A percentile compares a stretch with the other conserved stretches of the same genome.
These are phyloP conservation scores for Suillus clintonianus DNA, from an alignment of 768 basidiomycete species.

Conservation along the genomic window DNA sequence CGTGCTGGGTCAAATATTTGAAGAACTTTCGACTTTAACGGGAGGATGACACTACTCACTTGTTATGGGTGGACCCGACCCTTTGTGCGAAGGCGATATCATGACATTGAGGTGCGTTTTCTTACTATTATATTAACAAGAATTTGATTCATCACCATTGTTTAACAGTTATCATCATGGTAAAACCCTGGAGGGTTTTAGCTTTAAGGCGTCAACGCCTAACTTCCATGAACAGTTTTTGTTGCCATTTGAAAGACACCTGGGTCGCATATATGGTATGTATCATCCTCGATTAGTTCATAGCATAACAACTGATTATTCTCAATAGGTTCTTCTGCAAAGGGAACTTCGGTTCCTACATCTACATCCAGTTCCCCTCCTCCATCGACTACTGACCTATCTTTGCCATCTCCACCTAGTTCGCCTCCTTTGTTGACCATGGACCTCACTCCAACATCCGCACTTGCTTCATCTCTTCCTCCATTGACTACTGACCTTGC, in stretches of 20 bases:
- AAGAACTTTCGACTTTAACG: not conserved
- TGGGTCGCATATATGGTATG: not conserved
- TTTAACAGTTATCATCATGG: not conserved
- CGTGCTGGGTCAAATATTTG: not conserved
- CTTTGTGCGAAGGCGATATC: not conserved
- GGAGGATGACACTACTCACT: not conserved
- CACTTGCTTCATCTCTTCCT: too few species aligned
- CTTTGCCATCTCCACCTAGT: not conserved
- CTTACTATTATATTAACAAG: not conserved
- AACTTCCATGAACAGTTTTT: not conserved
- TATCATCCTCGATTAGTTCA: not conserved
- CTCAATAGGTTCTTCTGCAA: not conserved
- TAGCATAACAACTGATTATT: not conserved
- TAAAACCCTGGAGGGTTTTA: not conserved
- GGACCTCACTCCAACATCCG: too few species aligned
- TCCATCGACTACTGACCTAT: not conserved
- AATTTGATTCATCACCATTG: not conserved
- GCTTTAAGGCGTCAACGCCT: not conserved
- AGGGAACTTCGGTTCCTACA: not conserved
- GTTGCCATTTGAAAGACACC: not conserved
- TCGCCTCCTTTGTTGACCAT: too few species aligned
- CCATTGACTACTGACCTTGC: too few species aligned
- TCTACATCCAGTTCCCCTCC: not conserved
- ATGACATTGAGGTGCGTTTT: not conserved
- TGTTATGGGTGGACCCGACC: not conserved